phyloP scores from a whole-genome alignment of 495 filamentous ascomycete species.

The Saxispiralis lemnorum region DNA sequence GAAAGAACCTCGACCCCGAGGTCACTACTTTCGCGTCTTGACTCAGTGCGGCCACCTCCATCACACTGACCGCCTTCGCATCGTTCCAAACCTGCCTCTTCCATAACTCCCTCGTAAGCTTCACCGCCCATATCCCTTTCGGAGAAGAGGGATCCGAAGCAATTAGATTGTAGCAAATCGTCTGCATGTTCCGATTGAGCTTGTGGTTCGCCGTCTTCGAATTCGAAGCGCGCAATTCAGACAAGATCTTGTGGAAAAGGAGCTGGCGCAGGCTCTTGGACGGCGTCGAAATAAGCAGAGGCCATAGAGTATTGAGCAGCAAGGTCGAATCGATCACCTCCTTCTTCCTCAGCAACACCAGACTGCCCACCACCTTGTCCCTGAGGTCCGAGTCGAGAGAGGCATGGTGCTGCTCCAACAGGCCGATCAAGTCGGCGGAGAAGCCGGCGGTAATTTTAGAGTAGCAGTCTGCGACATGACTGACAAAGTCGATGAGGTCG shows the following conservation, averaged over 20 bases:
- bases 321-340: slow-evolving; percentile 70
- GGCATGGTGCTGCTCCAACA: slow-evolving; percentile 65
- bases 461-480: slow-evolving; percentile 88
- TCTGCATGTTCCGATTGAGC: slow-evolving; percentile 83
- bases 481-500: slow-evolving; percentile 74
- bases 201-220: slow-evolving; percentile 71
- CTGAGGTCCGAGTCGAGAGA: slow-evolving; percentile 63
- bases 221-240: slow-evolving; percentile 73
- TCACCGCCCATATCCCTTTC: slow-evolving; percentile 87
- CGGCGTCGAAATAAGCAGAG: slow-evolving; percentile 68
- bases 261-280: slow-evolving; percentile 73
- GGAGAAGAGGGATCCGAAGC: slow-evolving; percentile 65
- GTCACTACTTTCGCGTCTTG: slow-evolving; percentile 79
- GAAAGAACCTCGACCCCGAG: slow-evolving; percentile 80
- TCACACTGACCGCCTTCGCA: slow-evolving; percentile 73
- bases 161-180: slow-evolving; percentile 76
- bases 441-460: slow-evolving; percentile 60
- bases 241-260: slow-evolving; percentile 78
- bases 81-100: slow-evolving; percentile 79
- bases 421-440: slow-evolving; percentile 59
- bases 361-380: slow-evolving; percentile 83
- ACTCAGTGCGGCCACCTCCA: slow-evolving; percentile 72
- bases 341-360: slow-evolving; percentile 77
- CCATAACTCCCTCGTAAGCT: slow-evolving; percentile 75
- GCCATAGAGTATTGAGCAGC: slow-evolving; percentile 76